These are phyloP conservation scores for Spergularia marina DNA, from an alignment of 148 eudicot species.

Conservation along the genomic window DNA sequence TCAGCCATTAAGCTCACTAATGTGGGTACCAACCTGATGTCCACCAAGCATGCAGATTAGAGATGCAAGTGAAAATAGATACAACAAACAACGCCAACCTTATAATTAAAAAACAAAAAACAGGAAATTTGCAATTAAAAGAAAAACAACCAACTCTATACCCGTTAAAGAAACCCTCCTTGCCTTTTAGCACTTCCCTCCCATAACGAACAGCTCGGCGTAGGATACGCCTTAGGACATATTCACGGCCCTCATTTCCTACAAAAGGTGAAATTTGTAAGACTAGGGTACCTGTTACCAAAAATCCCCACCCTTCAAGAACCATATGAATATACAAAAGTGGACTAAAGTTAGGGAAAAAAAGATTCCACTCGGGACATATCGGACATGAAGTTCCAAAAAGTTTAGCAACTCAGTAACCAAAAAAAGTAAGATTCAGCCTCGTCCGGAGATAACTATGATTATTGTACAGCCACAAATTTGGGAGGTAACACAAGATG, in stretches of 20 bases:
- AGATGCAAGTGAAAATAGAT: constrained; percentile 4
- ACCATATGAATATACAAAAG: not conserved
- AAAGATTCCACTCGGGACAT: not conserved
- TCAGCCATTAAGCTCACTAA: constrained; percentile 77
- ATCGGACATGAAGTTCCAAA: not conserved
- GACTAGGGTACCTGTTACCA: not conserved
- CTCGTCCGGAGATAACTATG: not conserved
- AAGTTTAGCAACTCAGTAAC: not conserved
- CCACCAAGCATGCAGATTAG: constrained; percentile 16
- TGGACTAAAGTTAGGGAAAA: too few species aligned
- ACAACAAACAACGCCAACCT: not conserved
- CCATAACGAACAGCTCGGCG: constrained; percentile 99
- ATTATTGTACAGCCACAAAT: not conserved
- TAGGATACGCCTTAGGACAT: constrained; percentile 92
- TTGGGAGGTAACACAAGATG: not conserved
- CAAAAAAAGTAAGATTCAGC: not conserved
- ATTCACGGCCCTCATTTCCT: constrained; percentile 98
- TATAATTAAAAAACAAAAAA: not conserved
- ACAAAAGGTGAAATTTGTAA: constrained; percentile 8
- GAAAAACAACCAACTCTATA: constrained; percentile 27
- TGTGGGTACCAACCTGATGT: constrained; percentile 70
- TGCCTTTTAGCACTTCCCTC: constrained; percentile 76
- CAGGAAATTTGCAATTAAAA: not conserved
- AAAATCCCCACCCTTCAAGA: not conserved
- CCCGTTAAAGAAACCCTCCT: constrained; percentile 91